Base-by-base conservation (phyloP, 2,329 filamentous ascomycete species). In the Penicillium expansum region DNA sequence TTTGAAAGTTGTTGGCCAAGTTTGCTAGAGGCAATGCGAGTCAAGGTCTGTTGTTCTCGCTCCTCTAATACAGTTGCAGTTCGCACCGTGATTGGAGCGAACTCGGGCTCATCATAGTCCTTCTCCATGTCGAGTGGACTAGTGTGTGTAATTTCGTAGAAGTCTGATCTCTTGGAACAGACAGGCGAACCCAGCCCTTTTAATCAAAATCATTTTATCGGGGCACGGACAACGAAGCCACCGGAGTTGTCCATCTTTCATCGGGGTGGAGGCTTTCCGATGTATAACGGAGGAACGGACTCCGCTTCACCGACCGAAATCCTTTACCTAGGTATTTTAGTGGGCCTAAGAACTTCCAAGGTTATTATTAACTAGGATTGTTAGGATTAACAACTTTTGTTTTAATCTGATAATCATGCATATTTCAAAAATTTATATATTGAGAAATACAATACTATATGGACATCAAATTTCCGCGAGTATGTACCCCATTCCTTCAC, bases 21-120 rank as follows among this genome's bases (percentile, higher is more conserved):
- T 39, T 56, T 62, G 44, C 63, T 67, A 1, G 67, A 68, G 5
- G 67, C 67, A 39, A 69, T 69, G 18, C 61, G 55, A 30, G 53
- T 57, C 27, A 68, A 20, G 3, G 62, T 33, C 16, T 63, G 47
- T 27, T 56, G 52, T 44, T 64, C 62, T 14, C 52, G 48, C 32
- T 64, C 61, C 29, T 64, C 62, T 22, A 60, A 37, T 3, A 41
- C 48, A 6, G 61, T 64, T 18, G 27, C 30, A 8, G 32, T 51
- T 22, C 56, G 52, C 9, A 45, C 51, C 20, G 61, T 58, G n/a
- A 64, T 63, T 7, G 62, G 62, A 41, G 53, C 55, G 38, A 62
- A 64, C 52, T 60, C 62, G 38, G 55, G 29, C 7, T 61, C 52
- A 18, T 42, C 50, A 11, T 61, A 51, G 24, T 63, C 57, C 6